A percentile compares a stretch with the other conserved stretches of the same genome.
These are phyloP conservation scores for Solanum commersonii DNA, from an alignment of 257 asterid genomes.

Conservation along the genomic window DNA sequence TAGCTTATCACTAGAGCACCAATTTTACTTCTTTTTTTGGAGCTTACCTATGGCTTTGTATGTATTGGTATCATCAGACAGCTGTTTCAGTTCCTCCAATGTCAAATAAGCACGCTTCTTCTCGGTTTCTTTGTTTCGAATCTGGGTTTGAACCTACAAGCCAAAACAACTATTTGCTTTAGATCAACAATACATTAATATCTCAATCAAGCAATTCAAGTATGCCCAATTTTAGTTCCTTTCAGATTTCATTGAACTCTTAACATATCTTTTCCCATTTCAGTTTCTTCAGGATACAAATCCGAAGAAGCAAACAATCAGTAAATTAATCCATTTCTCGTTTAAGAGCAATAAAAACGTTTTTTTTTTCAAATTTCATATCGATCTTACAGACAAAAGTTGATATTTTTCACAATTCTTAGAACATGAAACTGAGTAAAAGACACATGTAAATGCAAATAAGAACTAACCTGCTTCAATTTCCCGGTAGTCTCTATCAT, in stretches of 20 bases:
- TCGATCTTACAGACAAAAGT: background rate
- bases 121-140: constrained; percentile 74
- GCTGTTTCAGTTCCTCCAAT: constrained; percentile 72
- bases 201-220: background rate
- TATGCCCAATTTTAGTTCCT: background rate
- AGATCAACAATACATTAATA: background rate
- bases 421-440: background rate
- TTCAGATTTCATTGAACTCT: background rate
- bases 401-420: background rate
- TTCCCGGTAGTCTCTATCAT: constrained; percentile 85
- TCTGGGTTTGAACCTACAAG: constrained; percentile 70
- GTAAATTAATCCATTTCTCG: background rate
- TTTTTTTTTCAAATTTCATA: background rate
- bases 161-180: background rate
- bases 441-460: background rate
- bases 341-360: background rate
- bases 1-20: background rate
- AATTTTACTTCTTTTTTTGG: background rate
- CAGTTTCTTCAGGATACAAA: background rate
- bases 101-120: constrained; percentile 92
- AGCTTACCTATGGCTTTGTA: constrained; percentile 68
- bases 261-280: background rate
- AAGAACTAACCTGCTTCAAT: constrained; percentile 60
- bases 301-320: background rate
- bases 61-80: constrained; percentile 74